phyloP scores from a whole-genome alignment of 2,329 filamentous ascomycete species.

The Colletotrichum musae region DNA sequence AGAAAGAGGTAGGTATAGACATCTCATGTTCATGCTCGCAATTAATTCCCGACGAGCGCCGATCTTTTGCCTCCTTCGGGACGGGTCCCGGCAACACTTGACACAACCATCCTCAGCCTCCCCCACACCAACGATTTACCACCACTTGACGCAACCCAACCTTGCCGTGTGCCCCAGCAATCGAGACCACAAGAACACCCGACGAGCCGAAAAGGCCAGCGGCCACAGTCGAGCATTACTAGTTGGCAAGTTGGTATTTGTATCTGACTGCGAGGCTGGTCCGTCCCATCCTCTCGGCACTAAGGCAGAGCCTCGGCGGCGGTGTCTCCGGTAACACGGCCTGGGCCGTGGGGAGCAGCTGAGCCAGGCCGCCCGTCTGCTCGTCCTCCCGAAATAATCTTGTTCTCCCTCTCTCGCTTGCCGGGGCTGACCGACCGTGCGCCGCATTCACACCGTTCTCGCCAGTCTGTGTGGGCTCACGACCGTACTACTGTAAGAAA shows the following conservation, averaged over 20 bases:
- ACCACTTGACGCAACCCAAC: conserved; percentile 4
- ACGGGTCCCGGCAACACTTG: conserved; percentile 4
- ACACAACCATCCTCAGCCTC: background rate
- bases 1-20: background rate
- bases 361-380: background rate
- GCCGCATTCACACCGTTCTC: conserved; percentile 19
- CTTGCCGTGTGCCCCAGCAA: background rate
- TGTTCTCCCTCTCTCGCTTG: background rate
- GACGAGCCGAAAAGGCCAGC: background rate
- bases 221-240: background rate
- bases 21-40: conserved; percentile 1
- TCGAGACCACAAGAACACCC: background rate
- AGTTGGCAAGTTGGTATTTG: background rate
- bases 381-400: background rate
- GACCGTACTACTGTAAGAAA: background rate
- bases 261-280: background rate
- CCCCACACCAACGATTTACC: conserved; percentile 6
- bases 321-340: conserved; percentile 23
- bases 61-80: conserved; percentile 8
- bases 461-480: conserved; percentile 11
- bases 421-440: conserved; percentile 13
- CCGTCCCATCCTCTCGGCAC: conserved; percentile 7
- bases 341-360: background rate
- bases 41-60: background rate
- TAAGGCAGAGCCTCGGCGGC: conserved; percentile 20